A percentile compares a stretch with the other conserved stretches of the same genome.
Conservation (phyloP, 805 yeast species). For the Lipomyces mesembrius region DNA sequence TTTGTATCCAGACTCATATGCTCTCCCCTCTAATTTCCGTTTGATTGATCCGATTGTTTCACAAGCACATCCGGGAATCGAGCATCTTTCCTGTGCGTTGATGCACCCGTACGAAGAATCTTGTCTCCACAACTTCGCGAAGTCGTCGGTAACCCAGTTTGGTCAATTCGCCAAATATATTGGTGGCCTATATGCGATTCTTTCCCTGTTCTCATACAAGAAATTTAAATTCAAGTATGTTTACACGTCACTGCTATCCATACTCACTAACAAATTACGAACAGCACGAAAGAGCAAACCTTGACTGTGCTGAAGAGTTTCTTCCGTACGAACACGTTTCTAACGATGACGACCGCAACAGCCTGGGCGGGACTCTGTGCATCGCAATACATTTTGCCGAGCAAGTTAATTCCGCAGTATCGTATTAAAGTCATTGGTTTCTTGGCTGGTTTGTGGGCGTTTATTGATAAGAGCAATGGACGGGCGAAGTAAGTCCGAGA, state of each 20-base stretch:
- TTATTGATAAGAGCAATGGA: conserved; percentile 45
- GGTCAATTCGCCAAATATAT: conserved; percentile 22
- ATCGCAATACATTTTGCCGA: conserved; percentile 45
- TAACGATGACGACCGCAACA: conserved; percentile 46
- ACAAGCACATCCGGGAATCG: conserved; percentile 36
- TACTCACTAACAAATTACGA: not conserved
- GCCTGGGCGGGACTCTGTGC: conserved; percentile 50
- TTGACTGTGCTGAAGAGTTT: not conserved
- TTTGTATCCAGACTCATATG: conserved; percentile 35
- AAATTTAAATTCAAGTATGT: conserved; percentile 2
- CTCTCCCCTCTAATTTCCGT: conserved; percentile 29
- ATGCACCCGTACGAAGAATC: conserved; percentile 36
- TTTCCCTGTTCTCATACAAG: conserved; percentile 7
- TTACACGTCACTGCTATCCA: not conserved
- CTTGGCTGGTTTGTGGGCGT: conserved; percentile 51
- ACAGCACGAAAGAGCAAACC: not conserved
- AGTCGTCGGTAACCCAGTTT: conserved; percentile 17
- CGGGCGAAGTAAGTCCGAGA: conserved; percentile 43
- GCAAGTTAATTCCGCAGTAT: conserved; percentile 40
- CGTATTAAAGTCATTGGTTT: conserved; percentile 51
- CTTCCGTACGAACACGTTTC: conserved; percentile 44
- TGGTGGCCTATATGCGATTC: conserved; percentile 19
- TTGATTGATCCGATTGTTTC: conserved; percentile 33
- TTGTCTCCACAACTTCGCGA: conserved; percentile 22
- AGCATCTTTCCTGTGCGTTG: conserved; percentile 33